phyloP scores from a whole-genome alignment of 1,284 basidiomycete species.

The Xerocomus nothofagi region DNA sequence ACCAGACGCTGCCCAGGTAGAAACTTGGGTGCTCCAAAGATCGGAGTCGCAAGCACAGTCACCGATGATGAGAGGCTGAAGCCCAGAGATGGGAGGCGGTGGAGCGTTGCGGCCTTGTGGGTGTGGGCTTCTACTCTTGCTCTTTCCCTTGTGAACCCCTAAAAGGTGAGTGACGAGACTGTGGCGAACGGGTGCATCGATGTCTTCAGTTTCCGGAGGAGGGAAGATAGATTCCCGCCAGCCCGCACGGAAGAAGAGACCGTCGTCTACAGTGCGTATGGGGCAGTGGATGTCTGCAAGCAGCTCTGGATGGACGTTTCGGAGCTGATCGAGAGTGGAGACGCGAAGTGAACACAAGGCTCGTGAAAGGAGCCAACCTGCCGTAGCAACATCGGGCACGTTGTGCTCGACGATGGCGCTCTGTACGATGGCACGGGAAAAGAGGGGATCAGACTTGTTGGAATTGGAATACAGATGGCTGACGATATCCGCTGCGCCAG shows the following conservation, averaged over 20 bases:
- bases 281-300: conserved; percentile 51
- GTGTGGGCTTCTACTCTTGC: conserved; percentile 32
- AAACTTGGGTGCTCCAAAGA: conserved; percentile 57
- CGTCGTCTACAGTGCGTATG: conserved; percentile 64
- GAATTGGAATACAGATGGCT: conserved; percentile 62
- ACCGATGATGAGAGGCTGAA: conserved; percentile 72
- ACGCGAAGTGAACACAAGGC: conserved; percentile 55
- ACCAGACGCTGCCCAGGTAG: conserved; percentile 58
- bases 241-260: conserved; percentile 59
- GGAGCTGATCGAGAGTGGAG: conserved; percentile 58
- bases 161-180: conserved; percentile 23
- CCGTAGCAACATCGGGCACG: conserved; percentile 55
- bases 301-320: conserved; percentile 53
- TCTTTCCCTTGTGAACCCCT: conserved; percentile 29
- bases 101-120: conserved; percentile 31
- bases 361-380: conserved; percentile 66
- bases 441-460: conserved; percentile 60
- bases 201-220: conserved; percentile 39
- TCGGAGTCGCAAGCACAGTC: conserved; percentile 67
- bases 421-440: conserved; percentile 67
- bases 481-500: conserved; percentile 73
- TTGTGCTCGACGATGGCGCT: conserved; percentile 61
- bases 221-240: conserved; percentile 54
- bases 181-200: conserved; percentile 19
- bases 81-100: conserved; percentile 31